Evolutionary conservation across 2,329 filamentous ascomycete species (phyloP).

Genomic region (Colletotrichum eleusines): DNA sequence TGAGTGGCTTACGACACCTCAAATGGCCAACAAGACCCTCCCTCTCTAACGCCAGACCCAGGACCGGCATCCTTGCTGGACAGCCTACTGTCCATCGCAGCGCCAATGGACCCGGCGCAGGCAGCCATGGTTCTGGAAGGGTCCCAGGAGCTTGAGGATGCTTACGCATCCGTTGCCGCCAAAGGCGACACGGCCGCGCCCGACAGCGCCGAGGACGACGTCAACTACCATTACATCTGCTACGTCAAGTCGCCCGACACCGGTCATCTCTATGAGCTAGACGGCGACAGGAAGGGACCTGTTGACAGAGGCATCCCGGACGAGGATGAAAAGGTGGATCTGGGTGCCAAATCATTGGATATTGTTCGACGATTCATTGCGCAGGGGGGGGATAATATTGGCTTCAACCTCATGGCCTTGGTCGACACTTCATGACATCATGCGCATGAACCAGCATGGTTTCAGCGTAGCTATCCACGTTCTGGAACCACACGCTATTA

Average conservation of each 20-base stretch:
- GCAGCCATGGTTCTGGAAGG: slow-evolving; percentile 74
- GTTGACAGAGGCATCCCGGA: slow-evolving; percentile 60
- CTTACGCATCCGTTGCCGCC: slow-evolving; percentile 71
- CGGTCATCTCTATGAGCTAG: slow-evolving; percentile 73
- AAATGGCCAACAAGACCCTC: too few relatives aligned
- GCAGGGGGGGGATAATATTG: slow-evolving; percentile 45
- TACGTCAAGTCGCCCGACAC: slow-evolving; percentile 71
- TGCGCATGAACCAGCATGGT: background rate
- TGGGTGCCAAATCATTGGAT: slow-evolving; percentile 70
- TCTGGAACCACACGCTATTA: background rate
- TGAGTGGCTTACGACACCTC: slow-evolving; percentile 54
- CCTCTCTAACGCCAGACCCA: slow-evolving; percentile 5
- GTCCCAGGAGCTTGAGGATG: slow-evolving; percentile 72
- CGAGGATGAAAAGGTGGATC: slow-evolving; percentile 59
- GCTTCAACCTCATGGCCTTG: slow-evolving; percentile 51
- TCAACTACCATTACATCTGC: slow-evolving; percentile 79
- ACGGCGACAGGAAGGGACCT: slow-evolving; percentile 76
- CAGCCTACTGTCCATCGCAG: slow-evolving; percentile 71
- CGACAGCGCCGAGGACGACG: slow-evolving; percentile 66
- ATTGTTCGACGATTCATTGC: slow-evolving; percentile 55
- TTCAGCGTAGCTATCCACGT: background rate
- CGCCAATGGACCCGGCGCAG: slow-evolving; percentile 65
- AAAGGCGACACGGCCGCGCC: slow-evolving; percentile 74
- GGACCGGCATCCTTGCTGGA: slow-evolving; percentile 52
- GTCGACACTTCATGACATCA: slow-evolving; percentile 32